phyloP scores from a whole-genome alignment of 148 eudicot species.

The Spergularia bocconei region DNA sequence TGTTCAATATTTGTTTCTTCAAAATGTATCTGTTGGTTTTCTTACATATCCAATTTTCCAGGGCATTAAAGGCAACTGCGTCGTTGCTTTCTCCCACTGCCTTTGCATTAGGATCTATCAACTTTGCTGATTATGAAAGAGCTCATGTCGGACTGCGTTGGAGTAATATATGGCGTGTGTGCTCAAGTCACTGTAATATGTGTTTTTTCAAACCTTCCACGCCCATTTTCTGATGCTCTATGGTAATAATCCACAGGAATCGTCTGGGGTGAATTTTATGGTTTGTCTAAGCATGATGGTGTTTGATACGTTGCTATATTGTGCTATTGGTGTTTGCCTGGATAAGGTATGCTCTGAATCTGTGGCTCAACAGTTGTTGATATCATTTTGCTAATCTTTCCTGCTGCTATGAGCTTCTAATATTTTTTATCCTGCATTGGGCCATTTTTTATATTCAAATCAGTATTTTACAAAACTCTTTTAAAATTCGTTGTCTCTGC shows the following conservation, averaged over 20 bases:
- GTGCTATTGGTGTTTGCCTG: slow-evolving; percentile 71
- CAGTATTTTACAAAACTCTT: background rate
- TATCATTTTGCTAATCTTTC: background rate
- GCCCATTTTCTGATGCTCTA: slow-evolving; percentile 9
- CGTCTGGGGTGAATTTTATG: slow-evolving; percentile 88
- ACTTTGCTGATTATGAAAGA: slow-evolving; percentile 98
- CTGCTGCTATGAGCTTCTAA: slow-evolving; percentile 2
- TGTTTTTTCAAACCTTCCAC: background rate
- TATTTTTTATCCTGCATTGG: background rate
- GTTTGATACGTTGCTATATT: slow-evolving; percentile 69
- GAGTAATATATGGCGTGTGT: slow-evolving; percentile 98
- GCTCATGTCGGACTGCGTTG: slow-evolving; percentile 99
- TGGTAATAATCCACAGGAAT: slow-evolving; percentile 46
- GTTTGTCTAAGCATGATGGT: slow-evolving; percentile 89
- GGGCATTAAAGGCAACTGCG: slow-evolving; percentile 71
- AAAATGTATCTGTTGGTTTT: background rate
- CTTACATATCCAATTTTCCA: slow-evolving; percentile 30
- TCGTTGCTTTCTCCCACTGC: slow-evolving; percentile 98
- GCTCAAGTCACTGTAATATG: slow-evolving; percentile 8
- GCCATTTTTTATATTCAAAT: background rate
- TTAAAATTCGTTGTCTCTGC: background rate
- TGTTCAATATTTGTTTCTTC: background rate
- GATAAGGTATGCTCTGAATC: slow-evolving; percentile 67
- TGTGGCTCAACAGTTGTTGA: background rate
- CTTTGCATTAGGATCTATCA: slow-evolving; percentile 92